Evolutionary conservation across 495 filamentous ascomycete species (phyloP), one percentile per base, ranked within the genome.

Genomic region (Penicillium daleae): DNA sequence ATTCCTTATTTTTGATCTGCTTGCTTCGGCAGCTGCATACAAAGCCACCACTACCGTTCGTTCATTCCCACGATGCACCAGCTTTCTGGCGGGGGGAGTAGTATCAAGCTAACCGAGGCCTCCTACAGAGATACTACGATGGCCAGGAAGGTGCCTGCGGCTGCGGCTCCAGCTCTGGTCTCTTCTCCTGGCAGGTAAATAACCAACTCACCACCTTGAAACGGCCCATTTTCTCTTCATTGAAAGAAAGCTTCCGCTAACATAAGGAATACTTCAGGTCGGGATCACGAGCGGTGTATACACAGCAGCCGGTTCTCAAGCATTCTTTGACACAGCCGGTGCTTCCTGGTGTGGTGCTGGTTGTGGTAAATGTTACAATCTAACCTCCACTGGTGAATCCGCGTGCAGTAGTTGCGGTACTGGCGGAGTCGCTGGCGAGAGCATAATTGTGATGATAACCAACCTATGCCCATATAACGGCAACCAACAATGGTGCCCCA

Each of bases 371-470:
- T 79, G 76, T 65, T 79, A 78, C 62, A 58, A 76, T 27, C 60
- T 79, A 21, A 79, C 76, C 8, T 77, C 74, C 22, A 76, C 74
- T 3, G 74, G 74, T 24, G 37, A 46, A 22, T 57, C 76, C 19
- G 69, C 76, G 7, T 74, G 72, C 66, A 60, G 32, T 13, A 53
- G 56, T 37, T 73, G 70, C 33, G 76, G 76, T 6, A 65, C 66
- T 0, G 76, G 76, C 19, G 74, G 74, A 10, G 76, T 21, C 12
- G 65, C 67, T 1, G 73, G 74, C 2, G 27, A 76, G 55, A 71
- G 64, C 50, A 77, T 79, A 57, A 76, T 76, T 44, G 76, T 79
- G 37, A 75, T 78, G 76, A 69, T 78, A 27, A 79, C 76, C 26
- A 79, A 79, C 56, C 62, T 78, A 3, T 79, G 76, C 59, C 76